phyloP scores from a whole-genome alignment of 176 grass and related monocot species.

The sorghum (Sorghum bicolor) region Sorghum_bicolor_NCBIv3 NC_012879.2:9420501-9421000 shows the following conservation, averaged over 20 bases:
- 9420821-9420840: constrained; percentile 67
- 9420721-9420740: constrained; percentile 85
- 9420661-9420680: neutral
- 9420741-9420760: constrained; percentile 42
- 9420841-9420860: constrained; percentile 63
- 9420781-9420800: constrained; percentile 73
- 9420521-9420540: neutral
- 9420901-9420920: constrained; percentile 43
- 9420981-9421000: constrained; percentile 19
- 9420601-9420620: neutral
- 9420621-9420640: neutral
- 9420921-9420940: constrained; percentile 42
- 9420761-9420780: constrained; percentile 34
- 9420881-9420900: constrained; percentile 75
- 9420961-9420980: constrained; percentile 33
- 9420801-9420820: constrained; percentile 42
- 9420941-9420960: constrained; percentile 39
- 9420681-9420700: constrained; percentile 65
- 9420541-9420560: neutral
- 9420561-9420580: neutral
- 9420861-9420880: constrained; percentile 80
- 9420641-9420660: neutral
- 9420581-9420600: neutral
- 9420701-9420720: constrained; percentile 66
- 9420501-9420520: neutral